Evolutionary conservation across 2,329 filamentous ascomycete species (phyloP).

Genomic region (Graphium sp.): DNA sequence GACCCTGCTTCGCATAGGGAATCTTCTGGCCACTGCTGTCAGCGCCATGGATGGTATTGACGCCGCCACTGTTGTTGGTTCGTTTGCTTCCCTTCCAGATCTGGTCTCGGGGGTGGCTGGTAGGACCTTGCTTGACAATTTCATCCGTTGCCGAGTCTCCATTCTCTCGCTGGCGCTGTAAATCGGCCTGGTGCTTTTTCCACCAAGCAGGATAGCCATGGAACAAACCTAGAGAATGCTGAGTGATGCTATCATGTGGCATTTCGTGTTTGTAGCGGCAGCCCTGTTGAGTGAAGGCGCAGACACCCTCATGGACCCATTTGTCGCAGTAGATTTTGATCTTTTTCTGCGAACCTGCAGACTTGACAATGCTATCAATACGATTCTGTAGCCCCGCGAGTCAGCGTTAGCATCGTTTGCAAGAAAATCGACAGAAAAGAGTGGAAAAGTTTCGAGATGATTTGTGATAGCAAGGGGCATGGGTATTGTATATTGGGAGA

Average conservation of each 20-base stretch:
- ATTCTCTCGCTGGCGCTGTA: conserved; percentile 11
- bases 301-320: conserved; percentile 76
- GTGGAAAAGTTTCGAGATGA: too few relatives aligned
- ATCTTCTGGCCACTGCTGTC: too few relatives aligned
- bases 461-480: too few relatives aligned
- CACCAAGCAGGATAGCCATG: conserved; percentile 46
- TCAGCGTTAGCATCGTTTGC: too few relatives aligned
- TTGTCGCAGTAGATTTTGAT: conserved; percentile 71
- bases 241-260: conserved; percentile 50
- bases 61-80: too few relatives aligned
- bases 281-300: conserved; percentile 71
- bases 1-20: too few relatives aligned
- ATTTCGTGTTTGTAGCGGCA: conserved; percentile 88
- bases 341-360: conserved; percentile 16
- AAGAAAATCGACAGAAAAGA: too few relatives aligned
- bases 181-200: conserved; percentile 33
- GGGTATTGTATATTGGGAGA: too few relatives aligned
- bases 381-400: conserved; percentile 14
- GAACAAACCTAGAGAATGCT: conserved; percentile 55
- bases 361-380: conserved; percentile 16
- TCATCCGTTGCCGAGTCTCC: not conserved
- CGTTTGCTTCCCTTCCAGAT: too few relatives aligned
- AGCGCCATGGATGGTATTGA: too few relatives aligned
- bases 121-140: not conserved
- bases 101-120: too few relatives aligned